Evolutionary conservation across 1,284 basidiomycete species (phyloP).

Genomic region (Entoloma clypeatum): DNA sequence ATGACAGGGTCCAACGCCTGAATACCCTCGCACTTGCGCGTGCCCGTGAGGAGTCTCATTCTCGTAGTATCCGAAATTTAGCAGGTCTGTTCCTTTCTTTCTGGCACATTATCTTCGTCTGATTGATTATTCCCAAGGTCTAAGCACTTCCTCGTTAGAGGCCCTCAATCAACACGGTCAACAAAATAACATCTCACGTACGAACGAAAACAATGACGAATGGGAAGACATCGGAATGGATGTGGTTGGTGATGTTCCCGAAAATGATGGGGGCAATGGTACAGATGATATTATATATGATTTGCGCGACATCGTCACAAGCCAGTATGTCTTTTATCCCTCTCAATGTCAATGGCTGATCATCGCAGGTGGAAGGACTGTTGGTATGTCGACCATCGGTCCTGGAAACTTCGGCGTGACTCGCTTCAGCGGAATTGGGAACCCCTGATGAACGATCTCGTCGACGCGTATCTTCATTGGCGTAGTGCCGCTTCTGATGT

Average conservation of each 20-base stretch:
- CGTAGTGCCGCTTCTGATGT: not conserved
- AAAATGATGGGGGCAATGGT: not conserved
- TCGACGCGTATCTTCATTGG: constrained; percentile 4
- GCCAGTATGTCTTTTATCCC: not conserved
- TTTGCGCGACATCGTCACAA: constrained; percentile 5
- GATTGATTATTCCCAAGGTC: not conserved
- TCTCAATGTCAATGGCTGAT: not conserved
- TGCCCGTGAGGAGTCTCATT: too few species aligned
- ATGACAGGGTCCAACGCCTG: too few species aligned
- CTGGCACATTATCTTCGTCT: too few species aligned
- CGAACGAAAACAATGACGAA: not conserved
- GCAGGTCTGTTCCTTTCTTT: too few species aligned
- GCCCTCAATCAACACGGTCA: not conserved
- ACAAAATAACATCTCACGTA: not conserved
- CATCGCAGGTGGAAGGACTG: constrained; percentile 4
- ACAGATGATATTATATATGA: not conserved
- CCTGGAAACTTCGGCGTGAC: constrained; percentile 7
- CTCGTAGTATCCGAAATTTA: too few species aligned
- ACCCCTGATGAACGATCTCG: not conserved
- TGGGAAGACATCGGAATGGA: constrained; percentile 4
- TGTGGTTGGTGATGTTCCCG: not conserved
- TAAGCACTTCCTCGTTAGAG: not conserved
- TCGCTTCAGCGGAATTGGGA: constrained; percentile 1
- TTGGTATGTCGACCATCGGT: constrained; percentile 5
- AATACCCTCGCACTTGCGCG: too few species aligned